These are phyloP conservation scores for Endothia cerciana DNA, from an alignment of 2,329 filamentous ascomycete species.

Conservation along the genomic window DNA sequence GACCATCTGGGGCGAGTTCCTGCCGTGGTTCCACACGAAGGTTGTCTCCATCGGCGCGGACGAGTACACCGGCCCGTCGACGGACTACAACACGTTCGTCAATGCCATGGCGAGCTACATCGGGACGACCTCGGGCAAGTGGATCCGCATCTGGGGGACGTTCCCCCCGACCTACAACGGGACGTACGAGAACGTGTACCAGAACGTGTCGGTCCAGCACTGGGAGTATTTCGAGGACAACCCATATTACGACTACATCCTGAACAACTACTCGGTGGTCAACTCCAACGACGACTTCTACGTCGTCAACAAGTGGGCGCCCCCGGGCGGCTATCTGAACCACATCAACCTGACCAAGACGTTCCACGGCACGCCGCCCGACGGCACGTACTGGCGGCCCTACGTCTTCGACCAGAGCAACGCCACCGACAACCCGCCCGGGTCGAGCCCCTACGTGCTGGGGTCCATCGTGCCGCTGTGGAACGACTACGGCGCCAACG, in stretches of 20 bases:
- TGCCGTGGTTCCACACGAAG: conserved; percentile 60
- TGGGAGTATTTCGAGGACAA: conserved; percentile 60
- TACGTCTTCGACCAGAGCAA: conserved; percentile 55
- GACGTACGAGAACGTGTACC: conserved; percentile 43
- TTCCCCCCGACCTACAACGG: conserved; percentile 46
- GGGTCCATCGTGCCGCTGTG: conserved; percentile 55
- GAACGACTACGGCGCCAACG: conserved; percentile 59
- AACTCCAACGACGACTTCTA: conserved; percentile 60
- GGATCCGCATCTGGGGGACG: conserved; percentile 60
- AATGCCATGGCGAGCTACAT: conserved; percentile 55
- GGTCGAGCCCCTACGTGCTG: conserved; percentile 44
- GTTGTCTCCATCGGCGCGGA: conserved; percentile 60
- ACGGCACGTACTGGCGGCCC: conserved; percentile 50
- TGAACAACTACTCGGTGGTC: conserved; percentile 52
- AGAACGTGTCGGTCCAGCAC: conserved; percentile 56
- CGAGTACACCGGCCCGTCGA: conserved; percentile 52
- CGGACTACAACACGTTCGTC: conserved; percentile 57
- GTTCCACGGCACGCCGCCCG: conserved; percentile 47
- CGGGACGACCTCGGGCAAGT: conserved; percentile 43
- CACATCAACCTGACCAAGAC: conserved; percentile 50
- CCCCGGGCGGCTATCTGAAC: conserved; percentile 44
- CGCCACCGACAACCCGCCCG: conserved; percentile 49
- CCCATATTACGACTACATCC: conserved; percentile 46
- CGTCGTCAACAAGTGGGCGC: conserved; percentile 53
- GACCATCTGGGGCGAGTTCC: conserved; percentile 55